A percentile compares a stretch with the other conserved stretches of the same genome.
Evolutionary conservation across 2,329 filamentous ascomycete genomes (phyloP).

Genomic region (Verticillium dahliae): DNA sequence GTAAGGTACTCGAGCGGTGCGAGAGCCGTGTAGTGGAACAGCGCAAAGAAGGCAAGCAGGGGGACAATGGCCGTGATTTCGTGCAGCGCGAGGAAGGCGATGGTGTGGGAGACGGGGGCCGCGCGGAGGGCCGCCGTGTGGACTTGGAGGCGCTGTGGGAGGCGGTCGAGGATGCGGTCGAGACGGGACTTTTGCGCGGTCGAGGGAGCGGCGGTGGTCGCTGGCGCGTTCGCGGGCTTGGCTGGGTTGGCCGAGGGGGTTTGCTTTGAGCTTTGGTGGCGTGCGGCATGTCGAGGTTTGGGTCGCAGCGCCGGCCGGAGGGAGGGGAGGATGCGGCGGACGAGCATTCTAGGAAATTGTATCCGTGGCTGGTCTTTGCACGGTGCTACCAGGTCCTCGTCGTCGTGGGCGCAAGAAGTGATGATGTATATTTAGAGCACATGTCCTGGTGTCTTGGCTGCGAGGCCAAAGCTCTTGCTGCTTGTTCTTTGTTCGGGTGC

Average conservation of each 20-base stretch:
- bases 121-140: slow-evolving; percentile 65
- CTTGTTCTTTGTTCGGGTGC: background rate
- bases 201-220: background rate
- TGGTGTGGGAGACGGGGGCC: slow-evolving; percentile 71
- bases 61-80: slow-evolving; percentile 85
- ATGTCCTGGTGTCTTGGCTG: background rate
- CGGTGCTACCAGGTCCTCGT: background rate
- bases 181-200: slow-evolving; percentile 21
- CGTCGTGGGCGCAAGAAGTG: too few species aligned
- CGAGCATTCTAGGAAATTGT: background rate
- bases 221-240: background rate
- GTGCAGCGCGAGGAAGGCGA: slow-evolving; percentile 83
- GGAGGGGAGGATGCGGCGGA: background rate
- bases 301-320: background rate
- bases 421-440: too few species aligned
- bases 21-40: slow-evolving; percentile 76
- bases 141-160: slow-evolving; percentile 60
- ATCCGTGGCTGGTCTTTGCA: background rate
- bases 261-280: background rate
- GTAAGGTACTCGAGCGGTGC: slow-evolving; percentile 54
- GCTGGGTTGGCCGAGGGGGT: background rate
- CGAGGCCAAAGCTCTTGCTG: background rate
- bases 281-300: background rate
- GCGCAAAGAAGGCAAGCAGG: slow-evolving; percentile 63
- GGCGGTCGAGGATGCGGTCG: slow-evolving; percentile 40